Percentiles rank a stretch among this genome's conserved stretches.
These are phyloP conservation scores for Penicillium sumatraense DNA, from an alignment of 2,329 filamentous ascomycete genomes.

Conservation along the genomic window DNA sequence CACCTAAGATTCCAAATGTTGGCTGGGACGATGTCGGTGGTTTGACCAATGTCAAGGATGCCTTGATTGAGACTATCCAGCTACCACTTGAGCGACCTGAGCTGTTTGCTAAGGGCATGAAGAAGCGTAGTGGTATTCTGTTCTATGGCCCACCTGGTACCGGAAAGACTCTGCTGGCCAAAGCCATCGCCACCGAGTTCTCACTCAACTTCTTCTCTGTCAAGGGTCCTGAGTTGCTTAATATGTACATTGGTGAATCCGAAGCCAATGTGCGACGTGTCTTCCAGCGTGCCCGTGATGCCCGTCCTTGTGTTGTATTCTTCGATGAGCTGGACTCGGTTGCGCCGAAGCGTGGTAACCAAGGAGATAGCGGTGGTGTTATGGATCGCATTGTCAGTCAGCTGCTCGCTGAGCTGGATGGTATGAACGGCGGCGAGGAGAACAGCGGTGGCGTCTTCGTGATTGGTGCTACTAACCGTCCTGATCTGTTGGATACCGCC, in stretches of 20 bases:
- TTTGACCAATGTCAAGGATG: slow-evolving; percentile 90
- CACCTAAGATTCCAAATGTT: slow-evolving; percentile 96
- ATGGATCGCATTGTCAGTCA: slow-evolving; percentile 98
- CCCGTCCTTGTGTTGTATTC: slow-evolving; percentile 97
- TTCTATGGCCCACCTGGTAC: slow-evolving; percentile 99
- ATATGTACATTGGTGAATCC: slow-evolving; percentile 99
- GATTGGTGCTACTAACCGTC: slow-evolving; percentile 93
- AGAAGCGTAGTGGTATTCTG: slow-evolving; percentile 96
- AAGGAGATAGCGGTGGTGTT: slow-evolving; percentile 94
- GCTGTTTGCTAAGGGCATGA: slow-evolving; percentile 95
- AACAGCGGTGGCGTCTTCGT: slow-evolving; percentile 85
- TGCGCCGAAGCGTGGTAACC: slow-evolving; percentile 93
- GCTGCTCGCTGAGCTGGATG: slow-evolving; percentile 90
- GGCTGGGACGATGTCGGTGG: slow-evolving; percentile 96
- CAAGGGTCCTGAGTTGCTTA: slow-evolving; percentile 96
- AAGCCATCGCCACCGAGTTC: slow-evolving; percentile 98
- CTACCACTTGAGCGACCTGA: slow-evolving; percentile 89
- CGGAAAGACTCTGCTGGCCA: slow-evolving; percentile 98
- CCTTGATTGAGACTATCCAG: slow-evolving; percentile 96
- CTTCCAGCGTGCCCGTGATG: slow-evolving; percentile 97
- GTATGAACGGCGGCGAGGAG: slow-evolving; percentile 93
- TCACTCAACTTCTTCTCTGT: slow-evolving; percentile 99
- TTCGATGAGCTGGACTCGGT: slow-evolving; percentile 97
- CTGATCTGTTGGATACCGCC: slow-evolving; percentile 89
- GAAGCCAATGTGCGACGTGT: slow-evolving; percentile 99